Evolutionary conservation across 306 rosid genomes (phyloP), one percentile per base, ranked within the genome.

Genomic region (Cicer cuneatum): DNA sequence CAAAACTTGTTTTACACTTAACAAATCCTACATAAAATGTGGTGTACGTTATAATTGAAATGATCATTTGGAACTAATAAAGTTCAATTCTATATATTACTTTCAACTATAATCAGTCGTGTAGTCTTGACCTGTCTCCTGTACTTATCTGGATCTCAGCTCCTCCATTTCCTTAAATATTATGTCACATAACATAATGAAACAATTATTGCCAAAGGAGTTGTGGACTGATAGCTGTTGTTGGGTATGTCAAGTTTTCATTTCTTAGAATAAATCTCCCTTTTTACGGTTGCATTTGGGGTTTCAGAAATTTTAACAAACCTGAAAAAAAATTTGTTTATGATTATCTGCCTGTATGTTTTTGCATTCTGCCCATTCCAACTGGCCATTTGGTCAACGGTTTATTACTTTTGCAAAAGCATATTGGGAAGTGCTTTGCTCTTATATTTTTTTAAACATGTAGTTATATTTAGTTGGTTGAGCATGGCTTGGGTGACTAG

Each of bases 401-500:
- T 61, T 37, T 61, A 13, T 60, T 60, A n/a, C 12, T n/a, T 61
- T n/a, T 61, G 13, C n/a, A n/a, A 51, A 35, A 35, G 66, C 1
- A 10, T 7, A 7, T 13, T 35, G 45, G 10, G 11, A 60, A 60
- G 66, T 60, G 69, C 49, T 10, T 37, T 63, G 51, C 12, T 63
- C 35, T 15, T 39, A 24, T 40, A 15, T 5, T 0, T 39, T 63
- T 41, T 16, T 63, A 40, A 63, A 16, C 69, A 9, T 9, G 15
- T 49, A 3, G 69, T 43, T 63, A 4, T 40, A 39, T 63, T 61
- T 53, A 19, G 46, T 43, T 45, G 52, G 70, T 43, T 3, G 7
- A 69, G 64, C 71, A 78, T 52, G 51, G 61, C 43, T 74, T 63
- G 66, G 29, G 49, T 69, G 16, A 39, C 18, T 59, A 53, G 53